Conservation (phyloP, 257 asterid genomes). For the Solanum rostratum region DNA sequence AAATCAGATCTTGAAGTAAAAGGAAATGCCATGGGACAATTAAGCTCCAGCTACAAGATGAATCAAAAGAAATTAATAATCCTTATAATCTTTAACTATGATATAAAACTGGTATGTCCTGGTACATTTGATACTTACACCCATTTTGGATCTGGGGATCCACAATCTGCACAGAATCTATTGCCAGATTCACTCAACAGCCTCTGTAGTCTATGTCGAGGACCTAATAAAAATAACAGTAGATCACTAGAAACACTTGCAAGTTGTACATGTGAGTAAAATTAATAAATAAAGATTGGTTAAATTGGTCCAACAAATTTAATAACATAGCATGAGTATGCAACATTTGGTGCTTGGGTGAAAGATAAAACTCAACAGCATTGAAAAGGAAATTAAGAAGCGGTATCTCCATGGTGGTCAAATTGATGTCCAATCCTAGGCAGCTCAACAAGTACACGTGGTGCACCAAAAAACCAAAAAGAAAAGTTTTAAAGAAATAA, state of each 20-base stretch:
- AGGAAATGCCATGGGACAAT: not conserved
- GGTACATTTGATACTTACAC: slow-evolving; percentile 43
- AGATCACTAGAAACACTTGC: not conserved
- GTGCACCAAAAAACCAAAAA: not conserved
- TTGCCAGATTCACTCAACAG: slow-evolving; percentile 58
- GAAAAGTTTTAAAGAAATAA: not conserved
- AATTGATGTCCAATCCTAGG: not conserved
- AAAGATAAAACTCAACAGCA: not conserved
- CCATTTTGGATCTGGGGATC: slow-evolving; percentile 92
- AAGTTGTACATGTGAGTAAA: not conserved
- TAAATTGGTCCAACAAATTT: not conserved
- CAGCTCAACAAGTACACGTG: not conserved
- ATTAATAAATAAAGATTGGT: not conserved
- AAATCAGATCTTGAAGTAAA: not conserved
- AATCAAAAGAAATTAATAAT: not conserved
- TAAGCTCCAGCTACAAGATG: not conserved
- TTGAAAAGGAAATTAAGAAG: not conserved
- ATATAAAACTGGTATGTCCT: not conserved
- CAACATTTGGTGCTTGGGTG: not conserved
- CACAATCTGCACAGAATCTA: slow-evolving; percentile 81
- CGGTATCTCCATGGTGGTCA: not conserved
- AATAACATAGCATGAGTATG: not conserved
- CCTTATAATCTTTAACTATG: not conserved
- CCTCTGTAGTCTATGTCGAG: slow-evolving; percentile 55
- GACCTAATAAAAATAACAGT: slow-evolving; percentile 24